These are phyloP conservation scores for Starmerella apis DNA, from an alignment of 805 yeast species.

Conservation along the genomic window DNA sequence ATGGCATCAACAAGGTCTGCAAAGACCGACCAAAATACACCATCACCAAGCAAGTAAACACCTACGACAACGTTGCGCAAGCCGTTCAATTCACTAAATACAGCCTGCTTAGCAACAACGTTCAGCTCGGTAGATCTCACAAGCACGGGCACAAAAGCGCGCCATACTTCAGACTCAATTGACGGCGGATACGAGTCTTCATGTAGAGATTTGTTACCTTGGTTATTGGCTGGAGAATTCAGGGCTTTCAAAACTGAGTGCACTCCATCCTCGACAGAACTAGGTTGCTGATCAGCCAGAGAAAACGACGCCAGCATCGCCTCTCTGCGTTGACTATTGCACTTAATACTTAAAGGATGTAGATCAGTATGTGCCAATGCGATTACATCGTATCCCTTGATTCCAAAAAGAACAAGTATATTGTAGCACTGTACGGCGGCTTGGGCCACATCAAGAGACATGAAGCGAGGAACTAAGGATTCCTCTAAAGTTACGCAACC, in stretches of 20 bases:
- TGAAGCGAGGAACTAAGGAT: constrained; percentile 13
- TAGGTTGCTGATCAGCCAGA: not conserved
- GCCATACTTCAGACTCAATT: constrained; percentile 2
- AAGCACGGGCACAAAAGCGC: not conserved
- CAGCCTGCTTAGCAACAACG: not conserved
- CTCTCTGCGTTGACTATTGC: not conserved
- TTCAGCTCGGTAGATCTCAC: constrained; percentile 5
- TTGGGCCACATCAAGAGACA: constrained; percentile 12
- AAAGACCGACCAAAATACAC: constrained; percentile 12
- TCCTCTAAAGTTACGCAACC: not conserved
- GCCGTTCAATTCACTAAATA: not conserved
- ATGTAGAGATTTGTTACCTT: too few species aligned
- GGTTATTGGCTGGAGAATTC: not conserved
- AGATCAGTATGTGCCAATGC: not conserved
- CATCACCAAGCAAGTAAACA: constrained; percentile 11
- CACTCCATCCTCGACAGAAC: not conserved
- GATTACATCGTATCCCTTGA: not conserved
- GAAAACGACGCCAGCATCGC: not conserved
- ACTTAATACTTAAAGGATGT: not conserved
- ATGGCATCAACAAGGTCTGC: not conserved
- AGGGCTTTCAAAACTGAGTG: not conserved
- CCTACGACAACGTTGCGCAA: not conserved
- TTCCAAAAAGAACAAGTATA: constrained; percentile 1
- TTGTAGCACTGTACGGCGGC: constrained; percentile 11
- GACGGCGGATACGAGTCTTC: not conserved